Evolutionary conservation across 805 yeast species (phyloP), one percentile per base, ranked within the genome.

Genomic region (Suhomyces kilbournensis): DNA sequence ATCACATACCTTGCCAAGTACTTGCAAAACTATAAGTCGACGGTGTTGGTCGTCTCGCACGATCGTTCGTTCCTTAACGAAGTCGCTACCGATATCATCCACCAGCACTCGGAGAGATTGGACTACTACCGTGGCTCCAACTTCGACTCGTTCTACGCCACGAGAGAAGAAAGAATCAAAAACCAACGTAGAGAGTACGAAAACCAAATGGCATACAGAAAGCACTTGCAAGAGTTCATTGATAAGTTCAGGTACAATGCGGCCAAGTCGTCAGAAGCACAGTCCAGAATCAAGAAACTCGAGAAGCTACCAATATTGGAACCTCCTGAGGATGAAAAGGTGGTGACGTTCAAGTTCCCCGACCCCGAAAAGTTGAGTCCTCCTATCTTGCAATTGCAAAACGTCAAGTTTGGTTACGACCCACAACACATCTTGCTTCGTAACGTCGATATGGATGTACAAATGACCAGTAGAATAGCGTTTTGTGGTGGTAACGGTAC

Each of bases 401-500:
- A 85, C 53, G 97, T 93, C 52, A 75, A 90, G 0, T 94, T 94
- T 65, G 96, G 97, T 45, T 94, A 94, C 69, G 71, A 74, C 46
- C 84, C 87, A 6, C 74, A 76, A 2, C 84, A 83, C 51, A 72
- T 90, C 28, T 70, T 92, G 53, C 72, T 93, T 57, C 78, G 79
- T 28, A 76, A 90, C 60, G 97, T 92, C 42, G 96, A 92, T 59
- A 70, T 94, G 55, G 96, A 90, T 59, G 90, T 94, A 50, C 96
- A 90, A 70, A 78, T 93, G 89, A 89, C 92, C 63, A 91, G 97
- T 1, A 82, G 99, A 69, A 88, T 94, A 62, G 99, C 98, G 0
- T 78, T 94, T 54, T 97, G 94, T 54, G 99, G 99, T 80, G 98
- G 97, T 54, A 94, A 94, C 68, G 99, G 99, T 76, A 90, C 97